A percentile compares a stretch with the other conserved stretches of the same genome.
Conservation (phyloP, 2,329 filamentous ascomycete species). For the Pestalotiopsis sp. region DNA sequence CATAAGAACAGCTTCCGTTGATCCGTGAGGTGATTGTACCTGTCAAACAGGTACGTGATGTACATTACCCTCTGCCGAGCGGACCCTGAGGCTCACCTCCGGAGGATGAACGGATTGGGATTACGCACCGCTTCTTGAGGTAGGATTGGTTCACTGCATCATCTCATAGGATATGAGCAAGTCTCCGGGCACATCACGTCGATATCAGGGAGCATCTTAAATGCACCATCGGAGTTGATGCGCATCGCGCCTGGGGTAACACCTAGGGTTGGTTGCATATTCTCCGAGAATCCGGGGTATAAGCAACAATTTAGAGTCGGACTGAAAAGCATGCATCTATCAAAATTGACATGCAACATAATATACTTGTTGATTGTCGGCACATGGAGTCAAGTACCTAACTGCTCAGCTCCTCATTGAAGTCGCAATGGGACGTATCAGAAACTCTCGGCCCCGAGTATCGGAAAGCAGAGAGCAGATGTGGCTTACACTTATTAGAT, state of each 20-base stretch:
- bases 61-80: constrained; percentile 26
- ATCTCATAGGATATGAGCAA: background rate
- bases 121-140: constrained; percentile 19
- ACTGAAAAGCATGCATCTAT: background rate
- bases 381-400: background rate
- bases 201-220: background rate
- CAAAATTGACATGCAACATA: background rate
- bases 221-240: background rate
- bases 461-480: background rate
- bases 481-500: background rate
- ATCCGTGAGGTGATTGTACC: background rate
- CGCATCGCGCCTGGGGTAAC: background rate
- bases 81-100: constrained; percentile 16
- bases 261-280: constrained; percentile 2
- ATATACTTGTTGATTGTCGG: background rate
- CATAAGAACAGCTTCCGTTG: background rate
- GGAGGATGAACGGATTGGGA: constrained; percentile 28
- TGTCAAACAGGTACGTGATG: background rate
- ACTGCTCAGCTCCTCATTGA: background rate
- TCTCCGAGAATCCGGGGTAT: constrained; percentile 9
- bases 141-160: background rate
- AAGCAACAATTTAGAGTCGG: background rate
- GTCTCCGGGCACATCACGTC: background rate
- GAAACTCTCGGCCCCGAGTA: background rate
- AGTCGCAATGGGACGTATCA: background rate